Percentiles rank a stretch among this genome's conserved stretches.
phyloP scores from a whole-genome alignment of 176 grass and related monocot species.

The Leersia perrieri region DNA sequence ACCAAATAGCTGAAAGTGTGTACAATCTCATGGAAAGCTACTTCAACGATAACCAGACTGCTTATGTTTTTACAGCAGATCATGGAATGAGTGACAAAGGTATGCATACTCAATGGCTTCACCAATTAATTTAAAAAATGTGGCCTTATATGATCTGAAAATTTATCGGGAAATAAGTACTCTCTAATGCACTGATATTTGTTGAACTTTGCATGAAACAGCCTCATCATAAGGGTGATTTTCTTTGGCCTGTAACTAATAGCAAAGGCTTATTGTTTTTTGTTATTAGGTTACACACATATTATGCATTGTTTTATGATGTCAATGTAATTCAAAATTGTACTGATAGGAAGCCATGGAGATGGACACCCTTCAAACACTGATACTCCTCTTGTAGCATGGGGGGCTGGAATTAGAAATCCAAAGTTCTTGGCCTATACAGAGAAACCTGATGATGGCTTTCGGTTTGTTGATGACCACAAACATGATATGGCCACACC shows the following conservation, averaged over 20 bases:
- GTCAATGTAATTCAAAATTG: slow-evolving; percentile 10
- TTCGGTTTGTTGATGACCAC: slow-evolving; percentile 93
- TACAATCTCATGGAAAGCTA: slow-evolving; percentile 94
- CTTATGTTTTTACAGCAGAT: slow-evolving; percentile 92
- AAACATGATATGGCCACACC: slow-evolving; percentile 83
- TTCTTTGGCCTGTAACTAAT: slow-evolving; percentile 11
- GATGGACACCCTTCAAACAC: slow-evolving; percentile 93
- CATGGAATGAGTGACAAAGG: slow-evolving; percentile 99
- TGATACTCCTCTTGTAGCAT: slow-evolving; percentile 90
- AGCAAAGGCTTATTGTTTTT: slow-evolving; percentile 22
- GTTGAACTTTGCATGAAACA: slow-evolving; percentile 1
- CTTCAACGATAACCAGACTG: slow-evolving; percentile 78
- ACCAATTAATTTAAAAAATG: slow-evolving; percentile 5
- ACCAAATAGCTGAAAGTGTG: slow-evolving; percentile 82
- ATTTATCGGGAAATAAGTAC: neutral
- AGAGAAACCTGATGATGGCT: slow-evolving; percentile 72
- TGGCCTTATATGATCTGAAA: slow-evolving; percentile 13
- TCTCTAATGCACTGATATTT: slow-evolving; percentile 24
- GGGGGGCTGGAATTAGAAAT: slow-evolving; percentile 87
- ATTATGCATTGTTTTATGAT: slow-evolving; percentile 13
- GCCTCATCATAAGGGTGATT: slow-evolving; percentile 9
- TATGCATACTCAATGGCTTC: slow-evolving; percentile 29
- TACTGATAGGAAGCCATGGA: slow-evolving; percentile 89
- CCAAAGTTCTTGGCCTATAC: slow-evolving; percentile 55
- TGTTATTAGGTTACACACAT: slow-evolving; percentile 4